A percentile compares a stretch with the other conserved stretches of the same genome.
These are phyloP conservation scores for Paramecium pentaurelia DNA, from an alignment of 73 alveolate species.

Conservation along the genomic window DNA sequence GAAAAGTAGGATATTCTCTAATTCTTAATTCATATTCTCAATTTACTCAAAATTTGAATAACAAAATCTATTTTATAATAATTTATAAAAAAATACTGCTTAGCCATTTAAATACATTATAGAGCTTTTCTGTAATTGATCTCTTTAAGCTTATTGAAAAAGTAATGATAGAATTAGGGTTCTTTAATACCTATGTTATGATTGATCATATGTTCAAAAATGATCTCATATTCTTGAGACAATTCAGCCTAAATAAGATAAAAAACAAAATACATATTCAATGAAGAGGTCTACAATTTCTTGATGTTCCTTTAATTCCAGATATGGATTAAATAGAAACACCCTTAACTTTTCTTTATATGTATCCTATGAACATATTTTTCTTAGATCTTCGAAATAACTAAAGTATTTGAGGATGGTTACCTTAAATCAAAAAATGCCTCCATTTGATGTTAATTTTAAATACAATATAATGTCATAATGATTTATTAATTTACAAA, in stretches of 20 bases:
- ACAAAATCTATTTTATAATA: not conserved
- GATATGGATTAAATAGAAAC: not conserved
- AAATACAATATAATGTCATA: not conserved
- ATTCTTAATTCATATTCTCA: not conserved
- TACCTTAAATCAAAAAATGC: not conserved
- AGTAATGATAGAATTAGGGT: not conserved
- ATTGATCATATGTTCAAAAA: not conserved
- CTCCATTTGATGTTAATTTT: not conserved
- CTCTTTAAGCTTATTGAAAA: not conserved
- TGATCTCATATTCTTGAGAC: not conserved
- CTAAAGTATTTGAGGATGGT: not conserved
- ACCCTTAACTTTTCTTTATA: not conserved
- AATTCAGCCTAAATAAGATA: not conserved
- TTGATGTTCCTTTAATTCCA: not conserved
- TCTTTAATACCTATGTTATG: not conserved
- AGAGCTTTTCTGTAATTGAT: not conserved
- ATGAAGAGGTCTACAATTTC: not conserved
- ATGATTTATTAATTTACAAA: not conserved
- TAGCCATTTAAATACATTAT: constrained; percentile 10
- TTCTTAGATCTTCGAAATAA: not conserved
- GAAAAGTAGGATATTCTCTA: not conserved
- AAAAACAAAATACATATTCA: not conserved
- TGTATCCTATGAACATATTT: not conserved
- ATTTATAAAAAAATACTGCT: not conserved
- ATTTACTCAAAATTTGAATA: not conserved